Conservation (phyloP, 2,329 filamentous ascomycete species). For the Paramyrothecium sp. region DNA sequence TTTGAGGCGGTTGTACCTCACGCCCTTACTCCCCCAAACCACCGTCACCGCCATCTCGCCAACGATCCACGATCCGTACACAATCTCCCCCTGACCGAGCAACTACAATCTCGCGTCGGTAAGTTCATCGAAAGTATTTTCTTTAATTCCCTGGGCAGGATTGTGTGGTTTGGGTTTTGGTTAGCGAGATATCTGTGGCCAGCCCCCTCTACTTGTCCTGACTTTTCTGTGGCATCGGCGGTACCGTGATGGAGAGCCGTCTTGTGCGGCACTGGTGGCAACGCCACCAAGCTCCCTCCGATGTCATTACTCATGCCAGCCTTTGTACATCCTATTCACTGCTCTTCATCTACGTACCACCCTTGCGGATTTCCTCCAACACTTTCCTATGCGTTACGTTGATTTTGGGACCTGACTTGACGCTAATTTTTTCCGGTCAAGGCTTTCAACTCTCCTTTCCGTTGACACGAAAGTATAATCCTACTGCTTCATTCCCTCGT, state of each 20-base stretch:
- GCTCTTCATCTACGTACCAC: not conserved
- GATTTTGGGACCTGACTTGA: not conserved
- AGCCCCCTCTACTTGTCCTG: not conserved
- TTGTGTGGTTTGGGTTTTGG: not conserved
- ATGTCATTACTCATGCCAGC: not conserved
- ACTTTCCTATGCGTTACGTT: not conserved
- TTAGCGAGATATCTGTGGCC: not conserved
- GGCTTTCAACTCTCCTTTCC: not conserved
- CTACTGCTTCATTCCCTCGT: conserved; percentile 8
- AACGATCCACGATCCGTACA: not conserved
- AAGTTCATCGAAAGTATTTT: not conserved
- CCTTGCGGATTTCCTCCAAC: not conserved
- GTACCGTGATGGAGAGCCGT: not conserved
- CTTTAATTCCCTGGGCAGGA: not conserved
- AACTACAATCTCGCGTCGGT: not conserved
- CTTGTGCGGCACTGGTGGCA: not conserved
- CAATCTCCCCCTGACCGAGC: not conserved
- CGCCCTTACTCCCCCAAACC: not conserved
- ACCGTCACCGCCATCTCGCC: not conserved
- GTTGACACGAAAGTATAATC: not conserved
- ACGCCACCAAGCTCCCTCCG: not conserved
- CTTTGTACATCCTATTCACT: not conserved
- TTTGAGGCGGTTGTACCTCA: not conserved
- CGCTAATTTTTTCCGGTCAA: not conserved
- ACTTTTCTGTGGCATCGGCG: not conserved